Percentiles rank a stretch among this genome's conserved stretches.
Conservation (phyloP, 2,329 filamentous ascomycete species). For the Aspergillus amoenus region DNA sequence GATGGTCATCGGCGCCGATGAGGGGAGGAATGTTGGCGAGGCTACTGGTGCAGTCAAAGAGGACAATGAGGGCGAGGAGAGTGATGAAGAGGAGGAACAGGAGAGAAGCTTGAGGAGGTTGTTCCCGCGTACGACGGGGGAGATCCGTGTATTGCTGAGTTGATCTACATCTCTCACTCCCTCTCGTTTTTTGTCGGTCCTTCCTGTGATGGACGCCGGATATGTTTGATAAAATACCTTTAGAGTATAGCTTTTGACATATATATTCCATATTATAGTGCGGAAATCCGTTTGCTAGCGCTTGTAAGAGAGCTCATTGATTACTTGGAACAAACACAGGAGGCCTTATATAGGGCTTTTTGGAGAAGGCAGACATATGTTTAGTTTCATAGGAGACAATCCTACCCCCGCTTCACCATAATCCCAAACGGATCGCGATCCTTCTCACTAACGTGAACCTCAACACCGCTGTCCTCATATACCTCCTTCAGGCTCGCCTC, state of each 20-base stretch:
- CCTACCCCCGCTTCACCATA: constrained; percentile 43
- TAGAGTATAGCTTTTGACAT: not conserved
- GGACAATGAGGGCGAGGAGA: constrained; percentile 27
- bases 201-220: not conserved
- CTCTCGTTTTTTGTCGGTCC: not conserved
- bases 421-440: constrained; percentile 91
- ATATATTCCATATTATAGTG: not conserved
- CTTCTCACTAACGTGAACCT: constrained; percentile 71
- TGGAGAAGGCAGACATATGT: too few species aligned
- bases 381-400: too few species aligned
- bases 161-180: constrained; percentile 26
- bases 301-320: not conserved
- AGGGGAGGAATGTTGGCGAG: constrained; percentile 39
- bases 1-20: constrained; percentile 60
- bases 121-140: constrained; percentile 64
- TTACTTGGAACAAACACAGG: too few species aligned
- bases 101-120: constrained; percentile 51
- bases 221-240: not conserved
- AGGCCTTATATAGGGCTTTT: too few species aligned
- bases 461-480: constrained; percentile 54
- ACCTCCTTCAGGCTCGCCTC: constrained; percentile 46
- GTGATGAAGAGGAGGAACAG: constrained; percentile 38
- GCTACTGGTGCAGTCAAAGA: constrained; percentile 24
- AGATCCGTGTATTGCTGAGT: constrained; percentile 64
- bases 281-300: not conserved